phyloP scores from a whole-genome alignment of 2,329 filamentous ascomycete species.

The Aspergillus terreus region DNA sequence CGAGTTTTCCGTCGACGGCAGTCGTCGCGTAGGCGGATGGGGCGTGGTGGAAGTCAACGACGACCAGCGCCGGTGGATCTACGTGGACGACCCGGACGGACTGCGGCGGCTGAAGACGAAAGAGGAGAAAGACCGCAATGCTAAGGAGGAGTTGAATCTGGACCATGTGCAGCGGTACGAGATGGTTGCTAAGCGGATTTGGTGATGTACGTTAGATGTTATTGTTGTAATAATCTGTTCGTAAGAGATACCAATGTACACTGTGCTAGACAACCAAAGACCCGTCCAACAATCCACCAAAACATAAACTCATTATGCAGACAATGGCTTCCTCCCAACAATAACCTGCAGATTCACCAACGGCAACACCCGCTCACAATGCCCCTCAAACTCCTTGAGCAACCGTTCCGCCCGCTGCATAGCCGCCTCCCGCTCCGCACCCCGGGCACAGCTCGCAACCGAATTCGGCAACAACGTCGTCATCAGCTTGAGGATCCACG shows the following conservation, averaged over 20 bases:
- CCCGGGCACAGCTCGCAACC: slow-evolving; percentile 12
- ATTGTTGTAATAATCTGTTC: neutral
- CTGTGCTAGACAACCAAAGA: neutral
- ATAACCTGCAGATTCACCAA: slow-evolving; percentile 17
- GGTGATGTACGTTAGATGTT: slow-evolving; percentile 51
- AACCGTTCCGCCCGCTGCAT: slow-evolving; percentile 9
- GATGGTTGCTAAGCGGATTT: slow-evolving; percentile 96
- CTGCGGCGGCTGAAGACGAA: slow-evolving; percentile 61
- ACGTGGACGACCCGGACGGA: slow-evolving; percentile 75
- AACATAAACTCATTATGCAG: too few relatives aligned
- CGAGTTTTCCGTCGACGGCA: slow-evolving; percentile 63
- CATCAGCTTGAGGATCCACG: slow-evolving; percentile 16
- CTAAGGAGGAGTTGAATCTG: slow-evolving; percentile 57
- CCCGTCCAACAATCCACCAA: too few relatives aligned
- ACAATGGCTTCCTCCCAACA: slow-evolving; percentile 10
- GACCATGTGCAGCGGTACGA: slow-evolving; percentile 75
- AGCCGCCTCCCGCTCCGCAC: slow-evolving; percentile 4
- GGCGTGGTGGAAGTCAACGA: slow-evolving; percentile 86
- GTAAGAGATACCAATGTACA: neutral
- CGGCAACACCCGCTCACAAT: slow-evolving; percentile 11
- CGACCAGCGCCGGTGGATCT: slow-evolving; percentile 80
- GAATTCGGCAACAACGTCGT: slow-evolving; percentile 10
- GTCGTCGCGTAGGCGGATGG: slow-evolving; percentile 73
- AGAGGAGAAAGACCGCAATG: slow-evolving; percentile 57
- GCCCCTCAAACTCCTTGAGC: slow-evolving; percentile 14